phyloP scores from a whole-genome alignment of 2,329 filamentous ascomycete species.

The Fusarium continuum region DNA sequence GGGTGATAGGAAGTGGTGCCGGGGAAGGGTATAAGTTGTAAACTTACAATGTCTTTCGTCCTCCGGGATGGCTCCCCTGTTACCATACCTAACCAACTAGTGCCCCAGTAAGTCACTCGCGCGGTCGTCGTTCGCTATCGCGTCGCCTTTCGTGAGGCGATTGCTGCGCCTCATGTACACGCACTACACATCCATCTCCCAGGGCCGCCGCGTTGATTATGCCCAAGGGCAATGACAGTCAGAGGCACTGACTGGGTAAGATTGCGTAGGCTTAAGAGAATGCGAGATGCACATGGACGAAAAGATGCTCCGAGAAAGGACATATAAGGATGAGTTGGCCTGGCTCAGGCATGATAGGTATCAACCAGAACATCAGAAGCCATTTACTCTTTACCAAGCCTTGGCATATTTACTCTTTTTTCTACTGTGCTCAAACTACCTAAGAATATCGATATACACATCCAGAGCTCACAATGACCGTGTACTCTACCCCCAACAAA shows the following conservation, averaged over 20 bases:
- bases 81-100: too few relatives aligned
- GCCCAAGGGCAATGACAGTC: not conserved
- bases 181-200: slow-evolving; percentile 9
- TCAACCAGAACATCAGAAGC: not conserved
- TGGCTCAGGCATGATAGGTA: not conserved
- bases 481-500: slow-evolving; percentile 24
- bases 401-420: too few relatives aligned
- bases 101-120: too few relatives aligned
- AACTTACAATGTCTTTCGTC: too few relatives aligned
- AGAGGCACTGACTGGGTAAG: not conserved
- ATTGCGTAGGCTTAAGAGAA: slow-evolving; percentile 30
- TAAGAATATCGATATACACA: too few relatives aligned
- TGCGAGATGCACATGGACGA: slow-evolving; percentile 3
- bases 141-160: not conserved
- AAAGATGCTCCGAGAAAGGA: not conserved
- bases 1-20: too few relatives aligned
- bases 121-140: not conserved
- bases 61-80: too few relatives aligned
- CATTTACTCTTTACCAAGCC: not conserved
- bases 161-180: slow-evolving; percentile 8
- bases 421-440: too few relatives aligned
- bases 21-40: too few relatives aligned
- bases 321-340: slow-evolving; percentile 33
- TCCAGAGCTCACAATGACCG: slow-evolving; percentile 26
- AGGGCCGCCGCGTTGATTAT: slow-evolving; percentile 19